Percentiles rank a stretch among this genome's conserved stretches.
Conservation (phyloP, 441 rosid genomes). For the Corymbia calophylla region DNA sequence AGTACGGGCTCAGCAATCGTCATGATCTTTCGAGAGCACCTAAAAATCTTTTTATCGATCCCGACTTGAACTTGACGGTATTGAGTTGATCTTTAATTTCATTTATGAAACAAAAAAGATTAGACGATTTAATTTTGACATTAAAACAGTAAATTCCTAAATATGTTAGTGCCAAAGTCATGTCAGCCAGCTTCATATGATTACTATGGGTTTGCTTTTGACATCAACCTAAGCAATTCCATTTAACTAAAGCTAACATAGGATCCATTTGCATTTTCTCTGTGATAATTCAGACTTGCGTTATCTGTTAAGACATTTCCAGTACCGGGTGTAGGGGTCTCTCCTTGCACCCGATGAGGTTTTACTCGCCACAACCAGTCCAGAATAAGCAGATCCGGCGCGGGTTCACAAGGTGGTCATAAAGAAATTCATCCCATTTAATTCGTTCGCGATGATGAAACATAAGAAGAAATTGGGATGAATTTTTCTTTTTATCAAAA, state of each 20-base stretch:
- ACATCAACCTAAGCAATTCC: not conserved
- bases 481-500: no score
- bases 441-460: not conserved
- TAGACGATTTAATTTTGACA: not conserved
- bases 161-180: not conserved
- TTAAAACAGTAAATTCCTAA: not conserved
- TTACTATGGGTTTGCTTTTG: not conserved
- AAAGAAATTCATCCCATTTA: not conserved
- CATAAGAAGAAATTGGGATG: no score
- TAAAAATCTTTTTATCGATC: not conserved
- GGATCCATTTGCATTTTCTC: not conserved
- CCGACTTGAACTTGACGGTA: not conserved
- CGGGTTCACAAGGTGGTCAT: not conserved
- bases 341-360: not conserved
- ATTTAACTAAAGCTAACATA: not conserved
- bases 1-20: fast-evolving
- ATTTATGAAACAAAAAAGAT: not conserved
- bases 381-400: not conserved
- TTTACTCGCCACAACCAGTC: not conserved
- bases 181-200: not conserved
- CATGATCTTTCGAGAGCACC: not conserved
- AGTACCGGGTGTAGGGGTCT: not conserved
- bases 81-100: not conserved
- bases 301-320: not conserved
- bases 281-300: not conserved